A percentile compares a stretch with the other conserved stretches of the same genome.
These are phyloP conservation scores for Eremochloa ophiuroides DNA, from an alignment of 176 grass and related monocot species.

Conservation along the genomic window DNA sequence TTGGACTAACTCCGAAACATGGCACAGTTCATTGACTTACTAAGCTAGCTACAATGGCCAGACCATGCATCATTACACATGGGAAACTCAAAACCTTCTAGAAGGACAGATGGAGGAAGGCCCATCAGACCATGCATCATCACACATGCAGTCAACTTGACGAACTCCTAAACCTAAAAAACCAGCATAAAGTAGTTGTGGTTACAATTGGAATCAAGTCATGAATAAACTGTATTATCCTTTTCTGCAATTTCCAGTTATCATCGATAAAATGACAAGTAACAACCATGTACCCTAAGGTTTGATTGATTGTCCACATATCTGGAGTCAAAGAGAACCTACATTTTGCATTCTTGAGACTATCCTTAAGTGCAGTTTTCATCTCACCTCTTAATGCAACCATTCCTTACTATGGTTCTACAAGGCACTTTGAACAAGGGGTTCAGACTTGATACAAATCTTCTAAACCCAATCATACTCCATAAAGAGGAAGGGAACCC, in stretches of 20 bases:
- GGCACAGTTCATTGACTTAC: too few relatives aligned
- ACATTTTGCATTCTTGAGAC: neutral
- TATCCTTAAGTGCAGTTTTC: neutral
- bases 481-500: neutral
- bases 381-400: neutral
- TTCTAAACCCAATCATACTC: neutral
- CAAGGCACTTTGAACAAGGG: neutral
- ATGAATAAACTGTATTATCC: neutral
- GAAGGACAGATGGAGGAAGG: too few relatives aligned
- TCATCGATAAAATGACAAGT: neutral
- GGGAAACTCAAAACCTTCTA: too few relatives aligned
- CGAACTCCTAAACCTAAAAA: too few relatives aligned
- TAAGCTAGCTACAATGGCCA: too few relatives aligned
- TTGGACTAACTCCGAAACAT: too few relatives aligned
- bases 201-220: too few relatives aligned
- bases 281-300: neutral
- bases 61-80: too few relatives aligned
- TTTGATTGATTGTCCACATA: neutral
- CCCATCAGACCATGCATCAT: too few relatives aligned
- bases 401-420: neutral
- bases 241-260: neutral
- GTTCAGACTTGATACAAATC: neutral
- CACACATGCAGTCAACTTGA: too few relatives aligned
- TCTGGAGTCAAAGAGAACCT: neutral
- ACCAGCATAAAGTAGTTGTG: too few relatives aligned